Base-by-base conservation (phyloP, 2,329 filamentous ascomycete genomes). In the Chrysoporthe deuterocubensis region DNA sequence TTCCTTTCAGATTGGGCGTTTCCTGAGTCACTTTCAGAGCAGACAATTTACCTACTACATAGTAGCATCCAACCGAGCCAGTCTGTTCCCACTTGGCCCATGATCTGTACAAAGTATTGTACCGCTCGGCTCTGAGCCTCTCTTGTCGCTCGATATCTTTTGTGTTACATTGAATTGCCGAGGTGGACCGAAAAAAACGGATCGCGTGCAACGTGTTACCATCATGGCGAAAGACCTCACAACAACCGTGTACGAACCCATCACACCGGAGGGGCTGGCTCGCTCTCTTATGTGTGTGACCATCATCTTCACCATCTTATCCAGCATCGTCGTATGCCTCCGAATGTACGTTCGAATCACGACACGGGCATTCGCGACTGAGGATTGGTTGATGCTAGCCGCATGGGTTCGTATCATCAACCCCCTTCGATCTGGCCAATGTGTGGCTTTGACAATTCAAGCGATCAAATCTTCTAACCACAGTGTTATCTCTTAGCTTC, bases 231-330 rank as follows among this genome's bases (percentile, higher is more conserved):
- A 65, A 48, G 59, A 71, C 42, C 43, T 62, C 26, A 65, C 64
- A 40, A 68, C 61, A 37, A 69, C 69, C 54, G 21, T 62, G 46
- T 62, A 67, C 62, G 69, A 70, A 40, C 67, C 67, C 56, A 70
- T 70, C 37, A 14, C 42, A 44, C 69, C 69, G 7, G 69, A 70
- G 64, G 69, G 69, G 13, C 64, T 70, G 63, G 69, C 67, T 8
- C 61, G 34, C 37, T 13, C 43, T 52, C 60, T 70, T 21, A 3
- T 70, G 64, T 34, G 56, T 18, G 64, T 67, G 26, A 70, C 69
- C 26, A 66, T 71, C 40, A 46, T 64, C 11, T 62, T 71, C 46
- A 66, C 67, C 62, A 16, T 67, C 32, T 40, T 71, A 11, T 63
- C 68, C 57, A 67, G 61, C 62, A 46, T 71, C 11, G 58, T 69